Evolutionary conservation across 139 green algal species (phyloP), one percentile per base, ranked within the genome.

Genomic region (Closterium sp.): DNA sequence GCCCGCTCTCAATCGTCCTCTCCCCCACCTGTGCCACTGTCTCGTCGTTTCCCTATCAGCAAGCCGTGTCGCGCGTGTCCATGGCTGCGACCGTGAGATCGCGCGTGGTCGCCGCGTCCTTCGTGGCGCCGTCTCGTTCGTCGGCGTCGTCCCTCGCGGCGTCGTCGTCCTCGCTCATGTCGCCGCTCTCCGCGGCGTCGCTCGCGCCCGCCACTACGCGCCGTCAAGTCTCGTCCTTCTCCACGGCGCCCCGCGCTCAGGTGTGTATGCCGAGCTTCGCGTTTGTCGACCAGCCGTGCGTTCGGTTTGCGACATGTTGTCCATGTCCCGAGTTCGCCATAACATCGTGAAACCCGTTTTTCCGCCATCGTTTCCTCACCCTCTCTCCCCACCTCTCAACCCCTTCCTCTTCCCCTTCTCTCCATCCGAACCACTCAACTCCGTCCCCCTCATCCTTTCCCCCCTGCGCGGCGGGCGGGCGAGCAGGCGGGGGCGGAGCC

Each of bases 401-500:
- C 0, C 4, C 38, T 50, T 50, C 38, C 38, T 9, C 38, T 45
- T 45, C 38, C 38, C 3, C 4, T 6, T 45, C 2, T 50, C 13
- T 50, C 38, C 38, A 0, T 50, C 38, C 38, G 38, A 50, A 50
- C 0, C 0, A 50, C 38, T 50, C 0, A 7, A 7, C 38, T 9
- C 38, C 5, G 3, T 0, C 7, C 38, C 7, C 38, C 38, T 50
- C 38, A 7, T 0, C 0, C 38, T 79, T 13, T 0, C 5, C 62
- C 62, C 62, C 62, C 17, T 79, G 17, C 62, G 62, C 62, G 17
- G 62, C 62, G 3, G 24, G 62, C 62, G 62, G 0, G 62, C 62
- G 62, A 91, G 91, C 86, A 93, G 28, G 86, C 45, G 22, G 91
- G 45, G 31, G 19, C 32, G 32, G 84, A 93, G 73, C 73, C 91